Base-by-base conservation (phyloP, 140 eudicot species). In the Bidens hawaiensis region DNA sequence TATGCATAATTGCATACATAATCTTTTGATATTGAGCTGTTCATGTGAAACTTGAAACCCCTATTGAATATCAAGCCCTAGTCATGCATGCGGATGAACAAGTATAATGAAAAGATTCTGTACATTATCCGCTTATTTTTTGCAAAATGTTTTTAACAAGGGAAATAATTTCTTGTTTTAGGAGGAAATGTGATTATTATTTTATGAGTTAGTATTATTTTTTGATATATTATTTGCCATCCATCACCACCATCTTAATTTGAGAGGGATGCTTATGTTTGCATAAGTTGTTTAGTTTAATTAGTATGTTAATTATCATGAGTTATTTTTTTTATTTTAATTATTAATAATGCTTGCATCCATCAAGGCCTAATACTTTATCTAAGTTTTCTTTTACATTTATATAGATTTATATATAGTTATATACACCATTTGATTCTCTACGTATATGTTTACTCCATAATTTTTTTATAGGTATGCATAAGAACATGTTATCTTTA, bases 91-190 rank as follows among this genome's bases (percentile, higher is more conserved):
- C 16, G 1, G 12, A 52, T 25, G 21, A 52, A 52, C 3, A 49
- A 49, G 56, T 42, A 54, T 45, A 52, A 53, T 51, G 11, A 43
- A 47, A 52, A 62, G 76, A 62, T 62, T 71, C 41, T 51, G 48
- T 62, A 62, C 49, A 70, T 40, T 40, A 53, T 64, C 61, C 71
- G 56, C 72, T 72, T 43, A 45, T 11, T 27, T 30, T 56, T 64
- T 33, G n/a, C n/a, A 10, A 25, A 50, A 40, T 50, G 41, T 60
- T 58, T 33, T 17, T 13, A 50, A 2, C 46, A 49, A 38, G 52
- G 70, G 34, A 61, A 36, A 19, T 19, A 31, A 48, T 27, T 43
- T 65, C 23, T n/a, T 56, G 15, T 54, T 56, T 56, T 52, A 27
- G 58, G 54, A 68, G 65, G 57, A 47, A 43, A 11, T 55, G 30